phyloP scores from a whole-genome alignment of 2,329 filamentous ascomycete genomes.

The Coniochaeta sp. region DNA sequence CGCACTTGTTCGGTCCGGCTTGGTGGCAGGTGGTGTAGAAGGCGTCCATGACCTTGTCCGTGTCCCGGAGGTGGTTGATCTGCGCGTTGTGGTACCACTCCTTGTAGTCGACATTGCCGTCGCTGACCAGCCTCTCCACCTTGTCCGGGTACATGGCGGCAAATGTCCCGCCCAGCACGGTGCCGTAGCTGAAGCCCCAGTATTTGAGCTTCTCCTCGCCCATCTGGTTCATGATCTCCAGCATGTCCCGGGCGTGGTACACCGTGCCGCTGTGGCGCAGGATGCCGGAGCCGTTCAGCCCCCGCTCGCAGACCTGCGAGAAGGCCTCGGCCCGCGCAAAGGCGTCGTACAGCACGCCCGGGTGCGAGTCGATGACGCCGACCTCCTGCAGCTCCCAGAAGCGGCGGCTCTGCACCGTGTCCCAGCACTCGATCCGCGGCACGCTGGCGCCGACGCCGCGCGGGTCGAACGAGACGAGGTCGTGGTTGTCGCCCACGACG shows the following conservation, averaged over 20 bases:
- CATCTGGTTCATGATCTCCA: constrained; percentile 34
- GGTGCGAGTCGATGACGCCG: constrained; percentile 37
- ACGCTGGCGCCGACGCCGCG: constrained; percentile 43
- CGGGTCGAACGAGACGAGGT: constrained; percentile 44
- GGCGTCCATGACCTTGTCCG: constrained; percentile 42
- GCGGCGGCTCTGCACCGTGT: constrained; percentile 28
- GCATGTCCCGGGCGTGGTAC: constrained; percentile 38
- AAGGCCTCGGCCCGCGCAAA: constrained; percentile 33
- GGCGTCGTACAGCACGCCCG: constrained; percentile 35
- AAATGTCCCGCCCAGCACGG: constrained; percentile 42
- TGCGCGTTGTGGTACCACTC: constrained; percentile 41
- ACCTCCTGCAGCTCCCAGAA: constrained; percentile 36
- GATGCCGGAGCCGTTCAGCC: constrained; percentile 26
- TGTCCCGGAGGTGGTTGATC: constrained; percentile 42
- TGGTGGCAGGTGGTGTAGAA: constrained; percentile 48
- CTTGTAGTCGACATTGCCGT: constrained; percentile 46
- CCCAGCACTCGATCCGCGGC: constrained; percentile 45
- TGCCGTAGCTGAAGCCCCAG: constrained; percentile 50
- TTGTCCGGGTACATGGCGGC: constrained; percentile 43
- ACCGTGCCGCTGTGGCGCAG: constrained; percentile 34
- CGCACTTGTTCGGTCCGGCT: constrained; percentile 40
- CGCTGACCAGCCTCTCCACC: constrained; percentile 41
- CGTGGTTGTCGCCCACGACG: constrained; percentile 38
- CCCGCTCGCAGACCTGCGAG: constrained; percentile 32
- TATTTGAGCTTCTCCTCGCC: constrained; percentile 36